Evolutionary conservation across 2,329 filamentous ascomycete species (phyloP).

Genomic region (Grosmannia huntii): DNA sequence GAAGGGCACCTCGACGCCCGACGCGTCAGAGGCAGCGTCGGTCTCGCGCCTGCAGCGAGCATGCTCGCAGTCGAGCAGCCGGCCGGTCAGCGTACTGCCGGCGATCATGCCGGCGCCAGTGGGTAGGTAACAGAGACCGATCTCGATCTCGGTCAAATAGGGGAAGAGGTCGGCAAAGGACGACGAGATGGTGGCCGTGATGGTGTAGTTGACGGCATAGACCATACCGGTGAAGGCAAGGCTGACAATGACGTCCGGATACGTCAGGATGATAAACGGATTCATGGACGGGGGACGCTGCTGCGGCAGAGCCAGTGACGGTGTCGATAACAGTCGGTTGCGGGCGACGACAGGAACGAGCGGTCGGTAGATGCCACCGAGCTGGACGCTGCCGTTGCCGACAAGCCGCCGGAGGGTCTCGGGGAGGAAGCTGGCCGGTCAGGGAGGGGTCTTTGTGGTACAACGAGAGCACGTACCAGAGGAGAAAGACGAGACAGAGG

Average conservation of each 20-base stretch:
- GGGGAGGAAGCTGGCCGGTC: conserved; percentile 13
- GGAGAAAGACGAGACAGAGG: conserved; percentile 6
- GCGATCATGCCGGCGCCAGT: conserved; percentile 20
- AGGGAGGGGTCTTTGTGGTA: background rate
- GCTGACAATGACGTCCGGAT: conserved; percentile 18
- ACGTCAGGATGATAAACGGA: conserved; percentile 19
- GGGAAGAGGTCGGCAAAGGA: conserved; percentile 17
- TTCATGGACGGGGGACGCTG: conserved; percentile 9
- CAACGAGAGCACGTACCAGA: conserved; percentile 35
- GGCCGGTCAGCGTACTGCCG: conserved; percentile 17
- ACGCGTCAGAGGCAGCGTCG: background rate
- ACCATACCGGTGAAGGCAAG: conserved; percentile 20
- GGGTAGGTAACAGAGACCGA: conserved; percentile 21
- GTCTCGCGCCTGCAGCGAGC: conserved; percentile 3
- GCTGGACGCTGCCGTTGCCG: conserved; percentile 16
- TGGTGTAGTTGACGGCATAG: conserved; percentile 22
- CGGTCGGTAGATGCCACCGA: conserved; percentile 12
- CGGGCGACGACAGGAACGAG: conserved; percentile 12
- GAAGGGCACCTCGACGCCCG: conserved; percentile 9
- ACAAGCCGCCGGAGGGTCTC: conserved; percentile 19
- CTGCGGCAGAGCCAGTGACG: background rate
- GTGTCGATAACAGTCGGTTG: background rate
- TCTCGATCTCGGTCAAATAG: conserved; percentile 17
- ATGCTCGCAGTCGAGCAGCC: conserved; percentile 19
- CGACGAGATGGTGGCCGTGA: conserved; percentile 22